Conservation (phyloP, 176 grass and related monocot genomes). For the Aegilops umbellulata region DNA sequence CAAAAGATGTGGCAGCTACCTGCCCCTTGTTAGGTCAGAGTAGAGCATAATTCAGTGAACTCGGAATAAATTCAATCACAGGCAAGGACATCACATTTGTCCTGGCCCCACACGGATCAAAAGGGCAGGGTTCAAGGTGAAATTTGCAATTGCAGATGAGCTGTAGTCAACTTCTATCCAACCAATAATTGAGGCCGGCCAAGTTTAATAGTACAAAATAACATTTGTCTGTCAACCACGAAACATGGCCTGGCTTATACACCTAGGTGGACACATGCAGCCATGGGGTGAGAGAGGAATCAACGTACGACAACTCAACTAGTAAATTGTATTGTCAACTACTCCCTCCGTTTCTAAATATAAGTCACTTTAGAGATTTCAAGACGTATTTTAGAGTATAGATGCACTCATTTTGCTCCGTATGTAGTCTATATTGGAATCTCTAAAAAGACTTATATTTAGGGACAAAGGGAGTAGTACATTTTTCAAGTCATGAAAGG, state of each 20-base stretch:
- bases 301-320: background rate
- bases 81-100: conserved; percentile 11
- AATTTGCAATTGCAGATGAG: background rate
- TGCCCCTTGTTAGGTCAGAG: conserved; percentile 14
- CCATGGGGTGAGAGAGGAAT: background rate
- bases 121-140: background rate
- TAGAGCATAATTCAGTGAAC: background rate
- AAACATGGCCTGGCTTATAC: conserved; percentile 27
- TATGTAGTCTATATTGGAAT: too few relatives aligned
- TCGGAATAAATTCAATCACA: conserved; percentile 1
- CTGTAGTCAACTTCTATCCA: conserved; percentile 16
- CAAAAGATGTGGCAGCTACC: conserved; percentile 18
- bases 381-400: too few relatives aligned
- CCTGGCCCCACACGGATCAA: conserved; percentile 10
- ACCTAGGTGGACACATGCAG: conserved; percentile 32
- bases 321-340: conserved; percentile 13
- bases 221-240: conserved; percentile 21
- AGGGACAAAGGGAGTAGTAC: too few relatives aligned
- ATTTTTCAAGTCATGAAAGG: background rate
- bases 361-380: too few relatives aligned
- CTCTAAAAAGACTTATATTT: too few relatives aligned
- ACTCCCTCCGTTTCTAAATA: too few relatives aligned
- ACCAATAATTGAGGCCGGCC: conserved; percentile 30
- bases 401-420: too few relatives aligned
- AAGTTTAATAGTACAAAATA: background rate